Evolutionary conservation across 2,329 filamentous ascomycete genomes (phyloP), one percentile per base, ranked within the genome.

Genomic region (Colletotrichum scovillei): DNA sequence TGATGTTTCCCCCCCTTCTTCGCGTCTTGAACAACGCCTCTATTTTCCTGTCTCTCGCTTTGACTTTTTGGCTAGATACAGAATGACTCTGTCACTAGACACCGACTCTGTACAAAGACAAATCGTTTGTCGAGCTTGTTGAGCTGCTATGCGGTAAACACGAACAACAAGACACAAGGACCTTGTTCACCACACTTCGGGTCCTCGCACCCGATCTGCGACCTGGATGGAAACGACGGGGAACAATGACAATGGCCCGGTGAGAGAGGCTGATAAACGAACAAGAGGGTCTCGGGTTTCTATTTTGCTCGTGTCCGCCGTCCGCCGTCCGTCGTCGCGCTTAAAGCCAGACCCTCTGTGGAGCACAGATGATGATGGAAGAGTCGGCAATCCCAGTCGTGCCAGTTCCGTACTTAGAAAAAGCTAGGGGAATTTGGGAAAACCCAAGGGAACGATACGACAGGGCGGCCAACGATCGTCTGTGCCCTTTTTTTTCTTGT

Each of bases 311-410:
- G 49, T 56, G 52, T 49, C 67, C 53, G 67, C 38, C 42, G n/a
- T n/a, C 24, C 24, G 24, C 24, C 24, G 24, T n/a, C 49, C 30
- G 58, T 42, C 58, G 59, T 49, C 59, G 59, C 59, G 56, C 55
- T 35, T 55, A 64, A 32, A 30, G 49, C 9, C 30, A 62, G 67
- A 69, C 55, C 67, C 67, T 66, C 67, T 65, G 53, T 70, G 53
- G 67, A 70, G 60, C 67, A 53, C 55, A 30, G 38, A 59, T 59
- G 55, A 67, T 58, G 64, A 67, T 58, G 55, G 64, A 52, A 58
- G 64, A 49, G 53, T 49, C 64, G 64, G 64, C 64, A 59, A 38
- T 42, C 53, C 53, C 14, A 26, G 30, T 35, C 9, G 22, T 38
- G 24, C 52, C 24, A n/a, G 19, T 24, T 22, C 42, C 5, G 42